Evolutionary conservation across 257 asterid species (phyloP), one percentile per base, ranked within the genome.

Genomic region (Avicennia marina): DNA sequence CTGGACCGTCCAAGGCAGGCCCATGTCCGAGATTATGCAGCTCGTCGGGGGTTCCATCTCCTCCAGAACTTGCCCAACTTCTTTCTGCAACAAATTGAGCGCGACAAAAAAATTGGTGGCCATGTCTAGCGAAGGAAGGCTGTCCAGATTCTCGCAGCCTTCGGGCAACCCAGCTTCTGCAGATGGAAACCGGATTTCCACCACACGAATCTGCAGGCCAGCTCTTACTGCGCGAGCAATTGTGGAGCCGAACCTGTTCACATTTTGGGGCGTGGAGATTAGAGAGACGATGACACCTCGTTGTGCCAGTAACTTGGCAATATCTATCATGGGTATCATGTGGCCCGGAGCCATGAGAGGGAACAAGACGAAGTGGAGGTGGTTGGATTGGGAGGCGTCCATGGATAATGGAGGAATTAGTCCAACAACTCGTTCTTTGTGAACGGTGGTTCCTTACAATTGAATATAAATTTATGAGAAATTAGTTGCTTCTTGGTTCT

Each of bases 281-380:
- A 76, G 58, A 6, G 75, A 76, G 40, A 70, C 58, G 34, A 40
- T 50, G 11, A 50, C 69, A 13, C 75, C 58, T 19, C 67, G 63
- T 0, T 16, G 51, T 1, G 84, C 79, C 17, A 80, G 69, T 11
- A 73, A 20, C 27, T 68, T 65, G 26, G 84, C 84, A 22, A 74
- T 74, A 76, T 80, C 84, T 25, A 67, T 60, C 69, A 80, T 65
- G 29, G 87, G 83, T 40, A 60, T 80, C 60, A 65, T 68, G 67
- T 76, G 87, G 33, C 87, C 87, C 4, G 73, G 87, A 8, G 81
- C 81, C 72, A 77, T 45, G 40, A 76, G 34, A 1, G 87, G 83
- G 60, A 76, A 55, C 40, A 80, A 12, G 47, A 71, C 26, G 41
- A 80, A 67, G 67, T 75, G 86, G 9, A 31, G 72, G n/a, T 66